Conservation (phyloP, 148 eudicot genomes). For the Fagopyrum tataricum region DNA sequence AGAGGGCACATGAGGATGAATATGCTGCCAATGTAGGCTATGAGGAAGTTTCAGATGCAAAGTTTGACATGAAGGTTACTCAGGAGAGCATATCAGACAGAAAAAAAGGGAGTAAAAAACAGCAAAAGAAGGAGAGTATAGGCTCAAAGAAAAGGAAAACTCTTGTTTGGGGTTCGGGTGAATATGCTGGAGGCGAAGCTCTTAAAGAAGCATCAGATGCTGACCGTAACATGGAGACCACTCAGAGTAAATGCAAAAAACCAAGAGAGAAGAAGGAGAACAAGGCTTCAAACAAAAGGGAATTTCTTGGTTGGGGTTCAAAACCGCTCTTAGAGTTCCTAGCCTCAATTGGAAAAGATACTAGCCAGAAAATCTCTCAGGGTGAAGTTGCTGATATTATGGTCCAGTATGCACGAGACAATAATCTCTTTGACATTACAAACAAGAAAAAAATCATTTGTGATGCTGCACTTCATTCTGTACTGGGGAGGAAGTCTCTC, state of each 20-base stretch:
- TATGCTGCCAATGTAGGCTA: conserved; percentile 23
- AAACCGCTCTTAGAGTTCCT: conserved; percentile 62
- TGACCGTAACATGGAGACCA: background rate
- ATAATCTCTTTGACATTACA: conserved; percentile 50
- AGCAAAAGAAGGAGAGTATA: background rate
- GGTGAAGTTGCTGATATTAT: conserved; percentile 49
- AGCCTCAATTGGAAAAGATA: conserved; percentile 60
- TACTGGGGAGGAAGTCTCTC: conserved; percentile 58
- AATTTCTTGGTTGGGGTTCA: conserved; percentile 90
- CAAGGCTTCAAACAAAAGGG: conserved; percentile 42
- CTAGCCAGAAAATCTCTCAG: conserved; percentile 44
- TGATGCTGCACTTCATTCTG: conserved; percentile 49
- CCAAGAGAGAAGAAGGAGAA: conserved; percentile 2
- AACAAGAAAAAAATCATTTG: conserved; percentile 70
- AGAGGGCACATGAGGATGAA: conserved; percentile 25
- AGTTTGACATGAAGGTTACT: conserved; percentile 24
- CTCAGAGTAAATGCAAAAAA: conserved; percentile 15
- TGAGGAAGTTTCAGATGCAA: conserved; percentile 23
- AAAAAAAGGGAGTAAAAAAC: background rate
- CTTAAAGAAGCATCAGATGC: too few species aligned
- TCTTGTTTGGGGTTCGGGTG: too few species aligned
- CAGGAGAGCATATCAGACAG: background rate
- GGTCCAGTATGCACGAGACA: conserved; percentile 42
- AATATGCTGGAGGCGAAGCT: too few species aligned
- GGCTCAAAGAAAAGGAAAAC: background rate